These are phyloP conservation scores for Euryodendron excelsum DNA, from an alignment of 148 eudicot genomes.

Conservation along the genomic window DNA sequence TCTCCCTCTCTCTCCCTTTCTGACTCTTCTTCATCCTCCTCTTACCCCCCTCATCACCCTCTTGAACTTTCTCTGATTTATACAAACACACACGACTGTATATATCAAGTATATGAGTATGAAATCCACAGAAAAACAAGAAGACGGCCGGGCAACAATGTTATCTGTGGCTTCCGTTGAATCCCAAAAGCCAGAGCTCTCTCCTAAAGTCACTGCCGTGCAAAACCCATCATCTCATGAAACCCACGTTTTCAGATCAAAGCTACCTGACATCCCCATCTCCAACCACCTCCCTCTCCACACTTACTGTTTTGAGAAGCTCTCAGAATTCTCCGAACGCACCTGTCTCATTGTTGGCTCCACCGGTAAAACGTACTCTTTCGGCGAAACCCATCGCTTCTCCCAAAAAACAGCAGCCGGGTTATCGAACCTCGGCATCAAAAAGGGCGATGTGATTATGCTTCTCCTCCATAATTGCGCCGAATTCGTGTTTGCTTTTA, in stretches of 20 bases:
- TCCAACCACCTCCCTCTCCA: conserved; percentile 31
- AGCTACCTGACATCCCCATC: conserved; percentile 39
- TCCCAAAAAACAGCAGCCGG: conserved; percentile 57
- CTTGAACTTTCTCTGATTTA: not conserved
- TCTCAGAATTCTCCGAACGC: conserved; percentile 24
- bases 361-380: conserved; percentile 41
- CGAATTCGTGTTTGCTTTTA: conserved; percentile 68
- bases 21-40: not conserved
- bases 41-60: not conserved
- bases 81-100: not conserved
- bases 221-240: too few species aligned
- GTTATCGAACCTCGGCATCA: conserved; percentile 40
- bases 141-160: conserved; percentile 15
- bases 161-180: conserved; percentile 21
- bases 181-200: conserved; percentile 21
- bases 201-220: too few species aligned
- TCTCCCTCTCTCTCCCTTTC: not conserved
- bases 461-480: conserved; percentile 64
- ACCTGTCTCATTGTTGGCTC: conserved; percentile 54
- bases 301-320: conserved; percentile 52
- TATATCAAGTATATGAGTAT: not conserved
- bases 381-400: conserved; percentile 49
- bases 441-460: conserved; percentile 63
- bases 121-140: not conserved
- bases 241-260: conserved; percentile 34